phyloP scores from a whole-genome alignment of 2,329 filamentous ascomycete genomes.

The Sclerotinia glacialis region DNA sequence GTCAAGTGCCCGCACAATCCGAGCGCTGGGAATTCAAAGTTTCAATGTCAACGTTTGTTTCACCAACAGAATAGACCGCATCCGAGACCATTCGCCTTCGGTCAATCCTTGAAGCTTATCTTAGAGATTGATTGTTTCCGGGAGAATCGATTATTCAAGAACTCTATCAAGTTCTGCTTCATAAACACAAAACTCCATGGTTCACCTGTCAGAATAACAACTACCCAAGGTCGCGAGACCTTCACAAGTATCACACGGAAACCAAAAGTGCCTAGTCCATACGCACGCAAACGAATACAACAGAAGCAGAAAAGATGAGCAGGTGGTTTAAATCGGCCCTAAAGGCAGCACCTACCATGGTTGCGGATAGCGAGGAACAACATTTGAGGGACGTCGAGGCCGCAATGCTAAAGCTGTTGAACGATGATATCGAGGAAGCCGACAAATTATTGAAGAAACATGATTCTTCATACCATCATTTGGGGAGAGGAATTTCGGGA shows the following conservation, averaged over 20 bases:
- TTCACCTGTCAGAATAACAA: not conserved
- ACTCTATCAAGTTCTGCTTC: not conserved
- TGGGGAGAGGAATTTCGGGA: constrained; percentile 75
- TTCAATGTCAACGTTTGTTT: constrained; percentile 1
- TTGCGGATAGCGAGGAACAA: constrained; percentile 47
- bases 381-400: constrained; percentile 59
- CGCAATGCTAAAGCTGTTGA: constrained; percentile 73
- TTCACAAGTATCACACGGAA: not conserved
- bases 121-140: not conserved
- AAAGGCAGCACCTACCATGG: constrained; percentile 31
- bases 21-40: not conserved
- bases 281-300: constrained; percentile 12
- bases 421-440: constrained; percentile 85
- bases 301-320: constrained; percentile 32
- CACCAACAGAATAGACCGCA: constrained; percentile 6
- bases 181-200: not conserved
- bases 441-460: constrained; percentile 69
- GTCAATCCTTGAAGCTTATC: not conserved
- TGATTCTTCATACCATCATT: constrained; percentile 81
- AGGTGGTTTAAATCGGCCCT: constrained; percentile 36
- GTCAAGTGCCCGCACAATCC: not conserved
- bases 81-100: not conserved
- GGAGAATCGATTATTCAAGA: not conserved
- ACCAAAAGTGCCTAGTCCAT: not conserved
- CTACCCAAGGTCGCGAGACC: not conserved